Percentiles rank a stretch among this genome's conserved stretches.
These are phyloP conservation scores for Jimgerdemannia lactiflua DNA, from an alignment of 192 early-diverging fungal genomes.

Conservation along the genomic window DNA sequence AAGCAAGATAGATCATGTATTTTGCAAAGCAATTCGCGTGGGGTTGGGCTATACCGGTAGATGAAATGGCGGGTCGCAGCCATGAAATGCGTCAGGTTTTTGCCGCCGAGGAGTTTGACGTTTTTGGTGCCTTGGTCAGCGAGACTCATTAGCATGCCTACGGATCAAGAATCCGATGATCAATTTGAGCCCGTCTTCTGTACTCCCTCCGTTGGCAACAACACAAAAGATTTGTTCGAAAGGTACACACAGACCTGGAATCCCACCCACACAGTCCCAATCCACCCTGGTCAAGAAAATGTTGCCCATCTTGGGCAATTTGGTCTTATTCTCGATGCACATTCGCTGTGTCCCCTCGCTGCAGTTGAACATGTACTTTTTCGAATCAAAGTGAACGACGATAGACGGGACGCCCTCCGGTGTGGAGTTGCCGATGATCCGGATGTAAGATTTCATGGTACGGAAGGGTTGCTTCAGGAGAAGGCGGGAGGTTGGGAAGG, in stretches of 20 bases:
- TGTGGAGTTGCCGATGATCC: conserved; percentile 45
- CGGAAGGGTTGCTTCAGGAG: conserved; percentile 7
- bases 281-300: conserved; percentile 81
- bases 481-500: neutral
- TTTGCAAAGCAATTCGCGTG: no score
- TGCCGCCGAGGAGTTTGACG: conserved; percentile 68
- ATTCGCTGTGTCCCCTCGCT: conserved; percentile 89
- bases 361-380: conserved; percentile 92
- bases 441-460: conserved; percentile 49
- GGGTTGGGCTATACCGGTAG: conserved; percentile 36
- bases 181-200: neutral
- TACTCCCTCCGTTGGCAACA: neutral
- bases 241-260: conserved; percentile 60
- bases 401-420: conserved; percentile 54
- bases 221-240: neutral
- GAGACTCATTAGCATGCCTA: conserved; percentile 89
- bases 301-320: conserved; percentile 67
- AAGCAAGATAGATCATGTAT: no score
- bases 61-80: conserved; percentile 80
- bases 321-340: conserved; percentile 72
- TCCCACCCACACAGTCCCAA: conserved; percentile 86
- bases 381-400: conserved; percentile 68
- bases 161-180: neutral
- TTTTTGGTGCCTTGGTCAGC: conserved; percentile 67
- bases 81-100: conserved; percentile 79